phyloP scores from a whole-genome alignment of 2,329 filamentous ascomycete genomes.

The Talaromyces sp. region DNA sequence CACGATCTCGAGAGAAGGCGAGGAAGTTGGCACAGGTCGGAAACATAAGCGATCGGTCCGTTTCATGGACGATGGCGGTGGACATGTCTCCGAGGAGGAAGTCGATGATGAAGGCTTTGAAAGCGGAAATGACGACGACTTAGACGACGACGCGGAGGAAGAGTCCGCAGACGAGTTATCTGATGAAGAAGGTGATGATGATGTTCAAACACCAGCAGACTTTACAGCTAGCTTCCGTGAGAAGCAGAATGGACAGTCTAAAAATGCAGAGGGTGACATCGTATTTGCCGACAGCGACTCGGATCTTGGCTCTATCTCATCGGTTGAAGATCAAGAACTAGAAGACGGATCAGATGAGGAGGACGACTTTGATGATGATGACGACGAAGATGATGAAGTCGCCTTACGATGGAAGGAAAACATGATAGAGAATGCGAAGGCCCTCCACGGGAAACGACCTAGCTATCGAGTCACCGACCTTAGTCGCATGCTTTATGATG shows the following conservation, averaged over 20 bases:
- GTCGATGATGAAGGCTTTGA: constrained; percentile 37
- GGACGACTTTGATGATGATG: constrained; percentile 39
- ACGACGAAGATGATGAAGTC: constrained; percentile 65
- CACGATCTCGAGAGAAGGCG: constrained; percentile 52
- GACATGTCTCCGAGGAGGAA: constrained; percentile 52
- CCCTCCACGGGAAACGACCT: constrained; percentile 62
- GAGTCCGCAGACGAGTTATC: constrained; percentile 29
- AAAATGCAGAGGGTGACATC: constrained; percentile 61
- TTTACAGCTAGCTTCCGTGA: constrained; percentile 39
- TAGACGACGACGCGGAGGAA: constrained; percentile 36
- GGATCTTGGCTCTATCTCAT: constrained; percentile 82
- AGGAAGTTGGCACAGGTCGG: constrained; percentile 53
- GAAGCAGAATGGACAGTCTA: constrained; percentile 48
- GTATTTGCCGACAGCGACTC: constrained; percentile 96
- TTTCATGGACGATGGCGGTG: constrained; percentile 47
- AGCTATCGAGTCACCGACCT: constrained; percentile 77
- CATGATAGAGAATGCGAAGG: constrained; percentile 67
- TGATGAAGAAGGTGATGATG: constrained; percentile 28
- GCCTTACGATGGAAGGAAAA: constrained; percentile 83
- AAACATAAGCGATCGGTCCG: constrained; percentile 49
- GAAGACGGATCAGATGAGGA: constrained; percentile 44
- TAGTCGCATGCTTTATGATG: constrained; percentile 82
- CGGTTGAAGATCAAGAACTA: constrained; percentile 50
- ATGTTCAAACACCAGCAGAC: constrained; percentile 36
- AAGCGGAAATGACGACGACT: constrained; percentile 45